These are phyloP conservation scores for Peterozyma xylosa DNA, from an alignment of 805 yeast species.

Conservation along the genomic window DNA sequence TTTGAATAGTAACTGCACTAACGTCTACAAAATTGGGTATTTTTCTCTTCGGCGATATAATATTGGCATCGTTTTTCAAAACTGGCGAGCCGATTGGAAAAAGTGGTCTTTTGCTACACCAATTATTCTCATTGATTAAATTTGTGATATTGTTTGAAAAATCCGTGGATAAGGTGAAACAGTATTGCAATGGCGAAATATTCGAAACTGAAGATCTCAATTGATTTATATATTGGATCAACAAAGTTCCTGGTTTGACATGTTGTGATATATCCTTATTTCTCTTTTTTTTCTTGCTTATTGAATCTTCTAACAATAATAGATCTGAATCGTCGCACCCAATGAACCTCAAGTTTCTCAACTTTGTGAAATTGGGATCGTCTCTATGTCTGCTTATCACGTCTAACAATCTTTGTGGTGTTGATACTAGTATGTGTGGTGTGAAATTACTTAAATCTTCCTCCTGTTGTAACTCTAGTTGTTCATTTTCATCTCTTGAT, in stretches of 20 bases:
- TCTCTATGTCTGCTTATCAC: slow-evolving; percentile 24
- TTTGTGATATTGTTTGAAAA: not conserved
- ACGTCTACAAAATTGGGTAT: not conserved
- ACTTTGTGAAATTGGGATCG: slow-evolving; percentile 13
- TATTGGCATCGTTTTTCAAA: not conserved
- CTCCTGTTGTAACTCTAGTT: slow-evolving; percentile 18
- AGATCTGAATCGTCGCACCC: slow-evolving; percentile 26
- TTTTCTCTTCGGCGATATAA: not conserved
- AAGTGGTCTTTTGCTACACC: slow-evolving; percentile 2
- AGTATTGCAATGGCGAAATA: slow-evolving; percentile 7
- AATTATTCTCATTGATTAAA: not conserved
- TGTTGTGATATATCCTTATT: slow-evolving; percentile 6
- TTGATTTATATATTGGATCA: slow-evolving; percentile 22
- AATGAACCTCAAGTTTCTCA: slow-evolving; percentile 18
- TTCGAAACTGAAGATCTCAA: slow-evolving; percentile 5
- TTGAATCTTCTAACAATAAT: slow-evolving; percentile 16
- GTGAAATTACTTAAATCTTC: slow-evolving; percentile 14
- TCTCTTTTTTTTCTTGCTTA: slow-evolving; percentile 9
- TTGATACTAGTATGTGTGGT: slow-evolving; percentile 24
- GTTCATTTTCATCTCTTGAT: slow-evolving; percentile 16
- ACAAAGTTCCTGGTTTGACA: slow-evolving; percentile 17
- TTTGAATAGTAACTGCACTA: not conserved
- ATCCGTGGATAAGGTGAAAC: slow-evolving; percentile 2
- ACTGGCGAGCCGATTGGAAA: slow-evolving; percentile 3
- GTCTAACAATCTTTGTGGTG: slow-evolving; percentile 28